Evolutionary conservation across 257 asterid species (phyloP).

Genomic region (Gentiana straminea): DNA sequence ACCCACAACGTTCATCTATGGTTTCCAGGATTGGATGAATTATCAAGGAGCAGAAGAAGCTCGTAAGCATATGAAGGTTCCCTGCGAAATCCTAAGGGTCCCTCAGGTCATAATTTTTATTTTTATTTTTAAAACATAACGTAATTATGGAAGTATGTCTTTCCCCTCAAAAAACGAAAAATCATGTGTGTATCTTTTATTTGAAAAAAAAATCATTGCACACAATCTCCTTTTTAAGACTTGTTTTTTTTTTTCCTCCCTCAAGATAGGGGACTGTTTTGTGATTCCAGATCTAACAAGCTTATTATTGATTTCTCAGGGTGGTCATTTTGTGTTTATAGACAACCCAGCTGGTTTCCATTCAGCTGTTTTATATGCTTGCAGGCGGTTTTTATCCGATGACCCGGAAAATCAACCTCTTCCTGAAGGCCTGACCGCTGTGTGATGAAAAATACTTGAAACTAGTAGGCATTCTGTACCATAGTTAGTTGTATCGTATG

Average conservation of each 20-base stretch:
- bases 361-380: conserved; percentile 63
- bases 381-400: conserved; percentile 41
- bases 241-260: not conserved
- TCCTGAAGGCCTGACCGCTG: conserved; percentile 49
- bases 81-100: conserved; percentile 66
- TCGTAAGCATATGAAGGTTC: conserved; percentile 62
- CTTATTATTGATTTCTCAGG: conserved; percentile 23
- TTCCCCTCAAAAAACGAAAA: not conserved
- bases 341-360: conserved; percentile 59
- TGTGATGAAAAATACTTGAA: conserved; percentile 14
- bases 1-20: conserved; percentile 76
- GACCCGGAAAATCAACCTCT: conserved; percentile 23
- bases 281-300: conserved; percentile 1
- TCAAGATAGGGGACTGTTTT: not conserved
- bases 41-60: conserved; percentile 68
- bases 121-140: too few species aligned
- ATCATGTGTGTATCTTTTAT: not conserved
- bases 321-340: conserved; percentile 67
- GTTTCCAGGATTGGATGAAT: conserved; percentile 74
- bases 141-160: not conserved
- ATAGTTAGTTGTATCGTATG: too few species aligned
- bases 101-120: conserved; percentile 36
- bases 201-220: not conserved
- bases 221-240: not conserved
- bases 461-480: too few species aligned